Evolutionary conservation across 1,284 basidiomycete species (phyloP), one percentile per base, ranked within the genome.

Genomic region (Hypsizygus ulmarius): DNA sequence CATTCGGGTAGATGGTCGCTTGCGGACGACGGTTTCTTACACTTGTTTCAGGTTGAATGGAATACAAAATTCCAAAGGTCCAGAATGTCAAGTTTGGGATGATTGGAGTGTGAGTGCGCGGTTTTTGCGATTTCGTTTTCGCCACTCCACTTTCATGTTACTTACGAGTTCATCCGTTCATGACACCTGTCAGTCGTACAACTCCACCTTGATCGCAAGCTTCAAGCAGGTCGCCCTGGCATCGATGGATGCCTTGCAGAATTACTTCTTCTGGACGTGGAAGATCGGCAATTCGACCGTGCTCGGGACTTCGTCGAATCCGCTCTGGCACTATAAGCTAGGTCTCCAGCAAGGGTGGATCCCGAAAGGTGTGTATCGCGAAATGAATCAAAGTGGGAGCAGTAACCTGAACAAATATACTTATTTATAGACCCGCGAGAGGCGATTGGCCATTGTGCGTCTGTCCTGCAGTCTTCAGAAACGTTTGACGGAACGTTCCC

Each of bases 241-340:
- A 21, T 78, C 76, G 41, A 90, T 90, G 86, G 84, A 87, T 58
- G 81, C 86, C 14, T 71, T 89, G 7, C 77, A 84, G 68, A 83
- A 91, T 68, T 92, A 74, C 70, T 90, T 90, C 75, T 90, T 87
- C 76, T 92, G 88, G 89, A 91, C 88, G 1, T 93, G 88, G 88
- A 90, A 87, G 69, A 79, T 82, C 46, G 78, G 77, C 27, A 78
- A 81, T 57, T 82, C 79, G 10, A 70, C 74, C 0, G 66, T 72
- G 3, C 70, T 77, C 30, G 77, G 79, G 39, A 74, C 71, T 21
- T 77, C 84, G 35, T 79, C 81, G 47, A 76, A 82, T 54, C 88
- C 89, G 18, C 76, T 84, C 59, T 90, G 87, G 87, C 78, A 86
- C 56, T 90, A 90, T 70, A 68, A 75, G 57, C 79, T 91, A 42